phyloP scores from a whole-genome alignment of 345 rosid genomes.

The rapeseed (Brassica napus) region DNA sequence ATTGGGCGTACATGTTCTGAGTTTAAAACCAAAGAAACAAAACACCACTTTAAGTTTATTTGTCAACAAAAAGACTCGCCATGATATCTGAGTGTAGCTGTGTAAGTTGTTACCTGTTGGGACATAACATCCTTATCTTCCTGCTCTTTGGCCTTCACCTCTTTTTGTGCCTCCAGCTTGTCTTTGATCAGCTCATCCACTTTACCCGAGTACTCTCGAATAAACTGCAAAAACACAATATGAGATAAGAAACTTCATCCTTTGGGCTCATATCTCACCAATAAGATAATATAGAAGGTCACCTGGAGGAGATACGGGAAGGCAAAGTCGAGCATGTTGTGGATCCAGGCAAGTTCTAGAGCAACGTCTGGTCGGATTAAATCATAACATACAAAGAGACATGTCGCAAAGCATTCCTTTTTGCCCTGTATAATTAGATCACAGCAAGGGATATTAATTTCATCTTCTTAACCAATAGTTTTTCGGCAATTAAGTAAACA shows the following conservation, averaged over 20 bases:
- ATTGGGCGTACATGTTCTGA: slow-evolving; percentile 93
- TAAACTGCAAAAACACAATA: slow-evolving; percentile 47
- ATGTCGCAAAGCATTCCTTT: slow-evolving; percentile 93
- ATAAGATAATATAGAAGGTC: slow-evolving; percentile 5
- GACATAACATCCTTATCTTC: slow-evolving; percentile 82
- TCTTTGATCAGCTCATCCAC: slow-evolving; percentile 83
- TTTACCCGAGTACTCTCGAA: slow-evolving; percentile 76
- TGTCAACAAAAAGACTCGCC: not conserved
- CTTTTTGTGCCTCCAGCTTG: slow-evolving; percentile 68
- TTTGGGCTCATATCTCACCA: not conserved
- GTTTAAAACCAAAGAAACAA: not conserved
- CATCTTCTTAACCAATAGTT: slow-evolving; percentile 14
- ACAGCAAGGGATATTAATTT: slow-evolving; percentile 6
- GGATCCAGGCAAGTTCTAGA: slow-evolving; percentile 90
- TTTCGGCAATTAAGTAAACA: not conserved
- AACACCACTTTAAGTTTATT: not conserved
- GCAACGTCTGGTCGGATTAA: slow-evolving; percentile 79
- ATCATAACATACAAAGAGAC: slow-evolving; percentile 94
- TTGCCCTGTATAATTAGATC: slow-evolving; percentile 54
- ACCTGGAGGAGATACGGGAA: slow-evolving; percentile 90
- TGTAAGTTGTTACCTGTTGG: slow-evolving; percentile 63
- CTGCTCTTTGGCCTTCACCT: slow-evolving; percentile 67
- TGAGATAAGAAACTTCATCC: not conserved
- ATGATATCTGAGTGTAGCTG: not conserved
- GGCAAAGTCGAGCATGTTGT: slow-evolving; percentile 87